These are phyloP conservation scores for Pterula multifida DNA, from an alignment of 1,284 basidiomycete genomes.

Conservation along the genomic window DNA sequence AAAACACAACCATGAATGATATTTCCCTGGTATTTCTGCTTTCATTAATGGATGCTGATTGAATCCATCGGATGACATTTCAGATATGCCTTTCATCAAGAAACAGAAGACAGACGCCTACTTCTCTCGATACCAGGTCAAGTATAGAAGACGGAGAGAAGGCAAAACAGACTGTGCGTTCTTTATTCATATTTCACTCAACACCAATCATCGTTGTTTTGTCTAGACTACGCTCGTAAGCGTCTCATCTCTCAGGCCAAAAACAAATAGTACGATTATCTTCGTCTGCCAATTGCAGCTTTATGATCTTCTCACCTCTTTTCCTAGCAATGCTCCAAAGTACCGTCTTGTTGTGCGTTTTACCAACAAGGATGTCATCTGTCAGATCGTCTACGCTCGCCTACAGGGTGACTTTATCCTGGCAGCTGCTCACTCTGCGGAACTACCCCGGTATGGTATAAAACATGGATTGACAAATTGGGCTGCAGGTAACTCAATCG, in stretches of 20 bases:
- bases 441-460: slow-evolving; percentile 94
- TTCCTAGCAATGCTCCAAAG: slow-evolving; percentile 79
- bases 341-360: slow-evolving; percentile 98
- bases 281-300: slow-evolving; percentile 8
- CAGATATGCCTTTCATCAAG: slow-evolving; percentile 82
- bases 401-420: slow-evolving; percentile 95
- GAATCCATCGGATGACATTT: slow-evolving; percentile 21
- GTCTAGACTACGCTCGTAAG: slow-evolving; percentile 89
- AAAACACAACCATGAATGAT: neutral
- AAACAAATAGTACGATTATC: slow-evolving; percentile 94
- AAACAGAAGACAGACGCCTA: slow-evolving; percentile 85
- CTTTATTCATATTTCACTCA: too few relatives aligned
- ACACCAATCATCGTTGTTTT: neutral
- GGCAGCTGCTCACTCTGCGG: slow-evolving; percentile 77
- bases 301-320: slow-evolving; percentile 8
- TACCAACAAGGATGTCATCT: slow-evolving; percentile 88
- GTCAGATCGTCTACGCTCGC: slow-evolving; percentile 94
- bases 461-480: slow-evolving; percentile 99
- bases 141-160: slow-evolving; percentile 91
- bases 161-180: slow-evolving; percentile 92
- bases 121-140: slow-evolving; percentile 97
- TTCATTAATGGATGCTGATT: slow-evolving; percentile 19
- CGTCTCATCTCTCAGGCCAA: slow-evolving; percentile 95
- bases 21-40: neutral
- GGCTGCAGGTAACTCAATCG: slow-evolving; percentile 60